Evolutionary conservation across 805 yeast genomes (phyloP).

Genomic region (Candida maltosa): DNA sequence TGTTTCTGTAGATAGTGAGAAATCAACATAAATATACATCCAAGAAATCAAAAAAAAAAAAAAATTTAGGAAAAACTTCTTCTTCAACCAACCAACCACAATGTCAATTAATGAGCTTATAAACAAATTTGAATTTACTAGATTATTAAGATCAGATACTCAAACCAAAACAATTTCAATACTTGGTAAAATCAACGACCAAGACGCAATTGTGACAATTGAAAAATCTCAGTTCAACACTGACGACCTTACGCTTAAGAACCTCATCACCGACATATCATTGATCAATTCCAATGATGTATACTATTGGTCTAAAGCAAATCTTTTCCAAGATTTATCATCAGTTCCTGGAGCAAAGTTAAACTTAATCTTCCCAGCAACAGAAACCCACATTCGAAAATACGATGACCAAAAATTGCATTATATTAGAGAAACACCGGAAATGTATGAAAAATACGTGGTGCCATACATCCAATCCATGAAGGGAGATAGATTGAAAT

Average conservation of each 20-base stretch:
- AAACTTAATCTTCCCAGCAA: conserved; percentile 85
- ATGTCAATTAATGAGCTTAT: conserved; percentile 22
- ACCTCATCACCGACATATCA: conserved; percentile 17
- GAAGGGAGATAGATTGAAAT: conserved; percentile 74
- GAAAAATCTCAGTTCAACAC: conserved; percentile 68
- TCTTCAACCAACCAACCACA: not conserved
- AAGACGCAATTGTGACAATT: conserved; percentile 65
- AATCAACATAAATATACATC: not conserved
- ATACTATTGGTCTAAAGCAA: conserved; percentile 74
- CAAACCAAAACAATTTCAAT: conserved; percentile 63
- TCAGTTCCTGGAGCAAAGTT: conserved; percentile 61
- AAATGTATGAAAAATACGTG: conserved; percentile 57
- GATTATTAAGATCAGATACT: conserved; percentile 57
- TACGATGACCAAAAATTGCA: conserved; percentile 60
- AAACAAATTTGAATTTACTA: conserved; percentile 40
- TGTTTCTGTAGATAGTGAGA: too few species aligned
- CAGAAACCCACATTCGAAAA: conserved; percentile 78
- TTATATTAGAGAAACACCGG: conserved; percentile 77
- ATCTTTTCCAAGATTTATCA: conserved; percentile 45
- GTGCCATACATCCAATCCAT: conserved; percentile 73
- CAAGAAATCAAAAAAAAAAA: not conserved
- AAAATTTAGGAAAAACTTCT: too few species aligned
- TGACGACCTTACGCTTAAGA: conserved; percentile 11
- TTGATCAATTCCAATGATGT: conserved; percentile 72
- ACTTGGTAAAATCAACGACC: conserved; percentile 60